Evolutionary conservation across 768 basidiomycete species (phyloP).

Genomic region (Kwoniella heveanensis): DNA sequence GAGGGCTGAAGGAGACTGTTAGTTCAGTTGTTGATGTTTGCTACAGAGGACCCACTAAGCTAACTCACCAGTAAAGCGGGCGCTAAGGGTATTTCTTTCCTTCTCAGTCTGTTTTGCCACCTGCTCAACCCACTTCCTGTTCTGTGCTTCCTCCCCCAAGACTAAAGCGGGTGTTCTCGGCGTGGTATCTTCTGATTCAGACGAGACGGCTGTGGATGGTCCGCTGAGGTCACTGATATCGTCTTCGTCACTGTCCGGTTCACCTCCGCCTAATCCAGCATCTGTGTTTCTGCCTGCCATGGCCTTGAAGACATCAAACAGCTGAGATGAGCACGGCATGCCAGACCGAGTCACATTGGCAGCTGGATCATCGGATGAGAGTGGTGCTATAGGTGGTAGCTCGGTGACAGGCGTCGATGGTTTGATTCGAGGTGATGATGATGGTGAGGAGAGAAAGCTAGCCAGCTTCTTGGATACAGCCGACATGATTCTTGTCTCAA

Average conservation of each 20-base stretch:
- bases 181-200: background rate
- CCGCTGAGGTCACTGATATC: slow-evolving; percentile 7
- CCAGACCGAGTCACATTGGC: slow-evolving; percentile 7
- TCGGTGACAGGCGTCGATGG: slow-evolving; percentile 1
- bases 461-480: slow-evolving; percentile 16
- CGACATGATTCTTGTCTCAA: no score
- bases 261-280: background rate
- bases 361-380: background rate
- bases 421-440: slow-evolving; percentile 19
- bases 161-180: background rate
- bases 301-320: slow-evolving; percentile 41
- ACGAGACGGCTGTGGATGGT: background rate
- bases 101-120: slow-evolving; percentile 13
- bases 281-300: slow-evolving; percentile 33
- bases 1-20: slow-evolving; percentile 3
- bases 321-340: slow-evolving; percentile 23
- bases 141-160: background rate
- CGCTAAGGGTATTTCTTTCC: slow-evolving; percentile 24
- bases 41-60: background rate
- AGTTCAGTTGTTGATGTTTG: background rate
- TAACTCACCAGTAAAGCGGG: slow-evolving; percentile 35
- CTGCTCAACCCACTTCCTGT: slow-evolving; percentile 30
- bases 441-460: slow-evolving; percentile 13
- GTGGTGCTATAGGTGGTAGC: slow-evolving; percentile 1
- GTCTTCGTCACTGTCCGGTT: slow-evolving; percentile 29